phyloP scores from a whole-genome alignment of 106 monocot species.

The Dactylorhiza incarnata region DNA sequence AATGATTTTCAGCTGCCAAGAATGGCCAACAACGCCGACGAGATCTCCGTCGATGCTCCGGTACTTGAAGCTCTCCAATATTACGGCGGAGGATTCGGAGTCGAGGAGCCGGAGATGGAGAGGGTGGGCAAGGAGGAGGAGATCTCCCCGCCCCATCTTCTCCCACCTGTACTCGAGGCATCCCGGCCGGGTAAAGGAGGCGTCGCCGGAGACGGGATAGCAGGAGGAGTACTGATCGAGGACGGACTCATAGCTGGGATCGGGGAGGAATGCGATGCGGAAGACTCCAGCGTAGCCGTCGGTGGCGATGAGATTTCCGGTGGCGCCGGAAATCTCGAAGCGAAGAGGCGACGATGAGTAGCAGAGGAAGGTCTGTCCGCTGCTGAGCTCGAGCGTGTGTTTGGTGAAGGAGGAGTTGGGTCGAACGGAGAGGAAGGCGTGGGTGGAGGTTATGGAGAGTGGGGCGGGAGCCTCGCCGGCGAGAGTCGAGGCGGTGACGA shows the following conservation, averaged over 20 bases:
- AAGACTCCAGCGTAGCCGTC: slow-evolving; percentile 43
- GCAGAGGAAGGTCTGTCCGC: slow-evolving; percentile 52
- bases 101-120: slow-evolving; percentile 63
- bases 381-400: slow-evolving; percentile 52
- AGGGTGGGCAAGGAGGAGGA: slow-evolving; percentile 80
- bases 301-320: slow-evolving; percentile 22
- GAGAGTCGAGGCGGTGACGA: slow-evolving; percentile 50
- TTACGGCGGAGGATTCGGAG: slow-evolving; percentile 18
- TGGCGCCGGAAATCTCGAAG: slow-evolving; percentile 24
- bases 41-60: slow-evolving; percentile 80
- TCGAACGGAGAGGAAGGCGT: slow-evolving; percentile 42
- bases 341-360: slow-evolving; percentile 74
- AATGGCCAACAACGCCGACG: slow-evolving; percentile 73
- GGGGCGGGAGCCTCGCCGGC: slow-evolving; percentile 4
- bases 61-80: slow-evolving; percentile 46
- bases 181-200: slow-evolving; percentile 40
- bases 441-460: slow-evolving; percentile 40
- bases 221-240: slow-evolving; percentile 72
- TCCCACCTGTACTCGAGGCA: slow-evolving; percentile 67
- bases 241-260: slow-evolving; percentile 32
- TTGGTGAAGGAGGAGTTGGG: slow-evolving; percentile 52
- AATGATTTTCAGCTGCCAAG: slow-evolving; percentile 59
- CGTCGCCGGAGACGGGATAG: slow-evolving; percentile 76
- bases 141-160: slow-evolving; percentile 71
- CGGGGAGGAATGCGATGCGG: slow-evolving; percentile 50